Evolutionary conservation across 768 basidiomycete genomes (phyloP), one percentile per base, ranked within the genome.

Genomic region (Tulasnella sp.): DNA sequence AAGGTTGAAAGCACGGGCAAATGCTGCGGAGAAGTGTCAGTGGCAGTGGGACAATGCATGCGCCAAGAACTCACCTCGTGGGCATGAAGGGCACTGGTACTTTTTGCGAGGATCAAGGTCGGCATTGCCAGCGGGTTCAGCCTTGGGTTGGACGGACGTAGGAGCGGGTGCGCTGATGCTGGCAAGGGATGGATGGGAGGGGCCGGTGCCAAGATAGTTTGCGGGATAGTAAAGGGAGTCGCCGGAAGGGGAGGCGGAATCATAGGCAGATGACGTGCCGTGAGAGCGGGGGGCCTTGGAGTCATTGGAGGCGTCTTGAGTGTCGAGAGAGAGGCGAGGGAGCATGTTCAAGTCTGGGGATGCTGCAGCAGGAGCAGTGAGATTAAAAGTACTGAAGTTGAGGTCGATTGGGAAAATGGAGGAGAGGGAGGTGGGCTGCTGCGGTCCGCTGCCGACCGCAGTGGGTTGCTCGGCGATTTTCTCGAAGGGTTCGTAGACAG

Each of bases 1-100:
- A 58, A 97, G 71, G 65, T 97, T 97, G 70, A 87, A 96, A 2
- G 90, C 90, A 25, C 92, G 76, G 9, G 91, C 92, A 63, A 97
- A 97, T 1, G 86, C 93, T 86, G 40, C 31, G 58, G 58, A 19
- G 60, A 55, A 61, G 58, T 34, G 61, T 29, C 14, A 57, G 36
- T 60, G 1, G 59, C 25, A 41, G 58, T 8, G n/a, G 34, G 25
- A 37, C 42, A 53, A 19, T 59, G 61, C 8, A 39, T 39, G 32
- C 19, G 15, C n/a, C 31, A 7, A 6, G 31, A 12, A 66, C 65
- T 56, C 64, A 88, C 86, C 79, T 72, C 86, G 74, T 17, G 83
- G 82, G 67, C 88, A 91, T 25, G 74, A 74, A 9, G 76, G 68
- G 65, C 88, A 91, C 64, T 78, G 82, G 67, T 88, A 88, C 64